A percentile compares a stretch with the other conserved stretches of the same genome.
Evolutionary conservation across 1,284 basidiomycete species (phyloP).

Genomic region (Naganishia albida): DNA sequence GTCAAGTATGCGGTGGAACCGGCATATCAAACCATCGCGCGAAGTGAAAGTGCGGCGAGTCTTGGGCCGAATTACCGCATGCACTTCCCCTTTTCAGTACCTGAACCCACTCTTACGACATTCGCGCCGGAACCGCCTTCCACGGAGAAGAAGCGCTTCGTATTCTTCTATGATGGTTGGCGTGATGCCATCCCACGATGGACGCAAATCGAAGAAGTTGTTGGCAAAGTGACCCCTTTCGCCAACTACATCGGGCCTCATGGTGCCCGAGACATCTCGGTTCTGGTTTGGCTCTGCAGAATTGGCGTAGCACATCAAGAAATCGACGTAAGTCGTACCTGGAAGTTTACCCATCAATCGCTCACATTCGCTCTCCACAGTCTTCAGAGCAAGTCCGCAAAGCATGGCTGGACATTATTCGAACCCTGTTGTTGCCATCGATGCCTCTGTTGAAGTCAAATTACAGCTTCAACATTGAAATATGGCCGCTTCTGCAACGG

Average conservation of each 20-base stretch:
- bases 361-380: constrained; percentile 35
- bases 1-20: constrained; percentile 68
- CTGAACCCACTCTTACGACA: constrained; percentile 28
- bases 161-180: constrained; percentile 91
- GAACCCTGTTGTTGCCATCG: constrained; percentile 80
- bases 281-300: constrained; percentile 65
- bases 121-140: constrained; percentile 27
- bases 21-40: constrained; percentile 62
- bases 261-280: constrained; percentile 67
- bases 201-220: constrained; percentile 65
- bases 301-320: constrained; percentile 59
- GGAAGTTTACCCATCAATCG: neutral
- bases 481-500: constrained; percentile 80
- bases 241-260: constrained; percentile 75
- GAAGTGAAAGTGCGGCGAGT: constrained; percentile 17
- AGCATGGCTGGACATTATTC: constrained; percentile 76
- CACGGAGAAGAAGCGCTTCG: constrained; percentile 56
- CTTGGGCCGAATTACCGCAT: constrained; percentile 27
- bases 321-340: constrained; percentile 29
- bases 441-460: constrained; percentile 81
- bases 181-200: constrained; percentile 68
- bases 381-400: constrained; percentile 46
- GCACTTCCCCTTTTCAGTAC: constrained; percentile 45
- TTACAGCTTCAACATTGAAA: constrained; percentile 79
- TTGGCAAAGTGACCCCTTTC: constrained; percentile 61